Base-by-base conservation (phyloP, 2,329 filamentous ascomycete genomes). In the Endoconidiophora laricicola region DNA sequence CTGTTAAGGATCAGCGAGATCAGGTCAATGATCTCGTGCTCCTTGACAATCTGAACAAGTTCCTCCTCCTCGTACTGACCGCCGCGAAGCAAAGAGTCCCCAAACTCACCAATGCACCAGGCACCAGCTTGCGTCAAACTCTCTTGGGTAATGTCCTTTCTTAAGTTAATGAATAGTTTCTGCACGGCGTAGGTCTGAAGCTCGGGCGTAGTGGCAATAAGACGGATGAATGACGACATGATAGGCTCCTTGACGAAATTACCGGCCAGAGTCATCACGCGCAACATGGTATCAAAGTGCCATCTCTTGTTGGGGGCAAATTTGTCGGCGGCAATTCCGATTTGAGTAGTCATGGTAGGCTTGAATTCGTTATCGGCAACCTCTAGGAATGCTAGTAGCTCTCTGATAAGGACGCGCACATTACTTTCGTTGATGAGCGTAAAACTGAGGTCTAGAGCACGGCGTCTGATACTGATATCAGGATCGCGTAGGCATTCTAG, bases 351-450 rank as follows among this genome's bases (percentile, higher is more conserved):
- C 88, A 98, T 95, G 48, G 86, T 86, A 5, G 91, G 86, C 68
- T 98, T 98, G 70, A 98, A 98, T 64, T 98, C 91, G 56, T 93
- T 94, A 60, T 98, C 91, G 49, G 93, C 90, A 47, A 94, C 87
- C 64, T 98, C 91, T 52, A 98, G 67, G 72, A 98, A 98, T 5
- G 91, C 87, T 41, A 98, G 72, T 39, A 98, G 71, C 62, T 98
- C 93, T 55, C 93, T 73, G 54, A 98, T 91, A 38, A 98, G 73
- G 3, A 96, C 85, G 38, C 91, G 81, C 36, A 98, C 87, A 59
- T 98, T 98, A 65, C 81, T 79, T 62, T 96, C 91, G 63, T 98
- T 96, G 66, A 98, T 95, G 48, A 98, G 71, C 3, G 93, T 98
- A 62, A 98, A 98, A 65, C 91, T 96, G 52, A 98, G 78, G 62